These are phyloP conservation scores for Fusarium verrucosum DNA, from an alignment of 2,329 filamentous ascomycete species.

Conservation along the genomic window DNA sequence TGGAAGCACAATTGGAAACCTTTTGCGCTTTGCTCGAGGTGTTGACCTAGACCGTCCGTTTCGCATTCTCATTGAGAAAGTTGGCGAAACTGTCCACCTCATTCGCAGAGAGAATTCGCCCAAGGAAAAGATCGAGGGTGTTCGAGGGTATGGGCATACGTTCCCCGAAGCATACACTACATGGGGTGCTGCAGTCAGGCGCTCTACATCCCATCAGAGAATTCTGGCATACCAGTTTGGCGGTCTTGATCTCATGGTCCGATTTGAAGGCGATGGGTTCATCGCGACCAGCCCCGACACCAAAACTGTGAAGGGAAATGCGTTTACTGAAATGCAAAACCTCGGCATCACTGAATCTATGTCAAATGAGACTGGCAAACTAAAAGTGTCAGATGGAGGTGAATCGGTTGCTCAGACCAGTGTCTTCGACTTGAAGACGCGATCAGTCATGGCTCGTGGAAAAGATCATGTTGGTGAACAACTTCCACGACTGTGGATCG, in stretches of 20 bases:
- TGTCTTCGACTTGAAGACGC: constrained; percentile 58
- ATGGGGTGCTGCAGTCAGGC: constrained; percentile 64
- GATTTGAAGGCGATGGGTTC: constrained; percentile 46
- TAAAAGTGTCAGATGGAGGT: constrained; percentile 41
- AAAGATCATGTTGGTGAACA: constrained; percentile 47
- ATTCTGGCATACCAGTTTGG: constrained; percentile 68
- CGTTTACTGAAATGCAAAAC: constrained; percentile 3
- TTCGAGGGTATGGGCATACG: constrained; percentile 70
- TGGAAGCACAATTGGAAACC: constrained; percentile 67
- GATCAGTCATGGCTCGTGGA: constrained; percentile 40
- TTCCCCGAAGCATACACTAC: constrained; percentile 74
- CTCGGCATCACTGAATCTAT: constrained; percentile 9
- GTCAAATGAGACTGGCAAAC: not conserved
- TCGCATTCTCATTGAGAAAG: constrained; percentile 65
- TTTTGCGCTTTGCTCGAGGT: constrained; percentile 64
- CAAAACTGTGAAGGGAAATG: not conserved
- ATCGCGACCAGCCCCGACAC: constrained; percentile 7
- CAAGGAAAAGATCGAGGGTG: constrained; percentile 61
- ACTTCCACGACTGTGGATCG: constrained; percentile 55
- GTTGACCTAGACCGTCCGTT: constrained; percentile 61
- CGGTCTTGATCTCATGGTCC: constrained; percentile 41
- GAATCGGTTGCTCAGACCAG: constrained; percentile 43
- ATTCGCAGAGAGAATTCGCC: constrained; percentile 69
- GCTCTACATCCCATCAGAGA: constrained; percentile 70
- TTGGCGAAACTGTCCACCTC: constrained; percentile 69